These are phyloP conservation scores for Neurospora africana DNA, from an alignment of 495 filamentous ascomycete species.

Conservation along the genomic window DNA sequence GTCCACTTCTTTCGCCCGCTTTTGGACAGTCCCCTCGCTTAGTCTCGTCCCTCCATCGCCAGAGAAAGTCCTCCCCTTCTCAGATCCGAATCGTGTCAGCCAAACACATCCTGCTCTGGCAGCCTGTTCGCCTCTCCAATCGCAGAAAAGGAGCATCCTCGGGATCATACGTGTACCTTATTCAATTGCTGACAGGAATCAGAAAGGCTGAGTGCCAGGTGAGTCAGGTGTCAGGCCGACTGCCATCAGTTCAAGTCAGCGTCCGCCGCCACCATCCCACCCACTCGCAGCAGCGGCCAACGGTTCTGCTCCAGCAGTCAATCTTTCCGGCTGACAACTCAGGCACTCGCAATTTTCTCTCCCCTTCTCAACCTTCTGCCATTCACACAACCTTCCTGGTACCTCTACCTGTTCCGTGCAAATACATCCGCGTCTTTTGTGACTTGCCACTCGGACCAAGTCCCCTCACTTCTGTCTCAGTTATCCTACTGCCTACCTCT, in stretches of 20 bases:
- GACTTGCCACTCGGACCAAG: neutral
- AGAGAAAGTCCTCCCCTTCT: neutral
- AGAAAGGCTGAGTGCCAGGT: neutral
- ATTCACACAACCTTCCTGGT: neutral
- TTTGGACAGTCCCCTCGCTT: neutral
- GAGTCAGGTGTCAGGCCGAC: neutral
- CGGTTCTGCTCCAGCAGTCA: neutral
- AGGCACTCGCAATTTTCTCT: neutral
- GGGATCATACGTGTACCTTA: neutral
- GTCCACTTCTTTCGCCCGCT: neutral
- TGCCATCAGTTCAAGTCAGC: neutral
- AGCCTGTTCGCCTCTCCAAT: neutral
- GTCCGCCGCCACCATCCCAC: neutral
- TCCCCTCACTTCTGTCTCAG: neutral
- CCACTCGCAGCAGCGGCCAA: neutral
- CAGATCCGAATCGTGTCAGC: neutral
- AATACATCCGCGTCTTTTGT: neutral
- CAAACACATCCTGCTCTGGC: neutral
- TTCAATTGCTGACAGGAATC: neutral
- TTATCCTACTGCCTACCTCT: neutral
- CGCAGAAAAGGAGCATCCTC: neutral
- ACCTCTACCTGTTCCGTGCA: neutral
- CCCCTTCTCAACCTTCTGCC: neutral
- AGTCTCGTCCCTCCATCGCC: neutral
- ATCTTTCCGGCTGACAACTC: neutral